Base-by-base conservation (phyloP, 352 stramenopile genomes). In the Pythium pyrilobum region DNA sequence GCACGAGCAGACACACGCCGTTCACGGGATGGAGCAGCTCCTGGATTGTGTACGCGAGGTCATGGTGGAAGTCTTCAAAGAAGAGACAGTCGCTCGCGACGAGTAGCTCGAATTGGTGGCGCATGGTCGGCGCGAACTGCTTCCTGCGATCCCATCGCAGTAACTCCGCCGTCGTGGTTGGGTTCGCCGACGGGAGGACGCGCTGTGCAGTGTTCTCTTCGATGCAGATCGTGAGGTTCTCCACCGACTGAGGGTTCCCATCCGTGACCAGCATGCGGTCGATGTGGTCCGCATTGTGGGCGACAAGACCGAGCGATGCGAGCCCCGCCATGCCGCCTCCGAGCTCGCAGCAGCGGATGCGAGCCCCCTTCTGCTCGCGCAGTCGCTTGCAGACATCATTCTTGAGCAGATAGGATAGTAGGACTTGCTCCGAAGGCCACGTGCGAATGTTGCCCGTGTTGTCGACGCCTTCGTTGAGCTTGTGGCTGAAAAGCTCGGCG, bases 361-460 rank as follows among this genome's bases (percentile, higher is more conserved):
- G 28, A 3, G 18, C 10, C 3, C 50, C 34, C 12, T 34, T 44
- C 37, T 18, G 27, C 39, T 43, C 18, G 38, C 56, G 20, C 68
- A 84, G 39, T 3, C 53, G 24, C 20, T 70, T 49, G 20, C 54
- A 76, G 0, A 83, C 44, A 20, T 59, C 25, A 10, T 72, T 72
- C 24, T 65, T 59, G 21, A 95, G 62, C 33, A 95, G 16, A 37
- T 86, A 77, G 10, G 66, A 71, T 8, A 95, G 69, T 48, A 95
- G 32, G 20, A 92, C 65, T 55, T 84, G 71, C 60, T 95, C 84
- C 3, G 76, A 88, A 25, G 84, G 81, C 84, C 84, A 95, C 44
- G 77, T 92, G 20, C 82, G 80, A 42, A 95, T 88, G 66, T 95
- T 95, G 28, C 84, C 84, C 33, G 84, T 95, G 68, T 95, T 95